phyloP scores from a whole-genome alignment of 306 rosid genomes.

The Medicago lupulina region DNA sequence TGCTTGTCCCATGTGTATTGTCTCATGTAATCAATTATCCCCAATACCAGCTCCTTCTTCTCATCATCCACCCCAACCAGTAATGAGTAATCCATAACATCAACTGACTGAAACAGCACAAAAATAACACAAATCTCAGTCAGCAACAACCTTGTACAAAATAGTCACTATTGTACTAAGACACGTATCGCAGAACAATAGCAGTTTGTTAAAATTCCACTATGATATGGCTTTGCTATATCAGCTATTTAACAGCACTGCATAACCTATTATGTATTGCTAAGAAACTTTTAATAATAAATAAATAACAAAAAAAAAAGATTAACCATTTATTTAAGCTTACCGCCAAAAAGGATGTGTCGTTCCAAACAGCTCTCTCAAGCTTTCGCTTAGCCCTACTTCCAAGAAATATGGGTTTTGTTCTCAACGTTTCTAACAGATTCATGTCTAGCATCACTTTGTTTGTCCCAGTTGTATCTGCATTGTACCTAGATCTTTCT shows the following conservation, averaged over 20 bases:
- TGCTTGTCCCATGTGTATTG: constrained; percentile 99
- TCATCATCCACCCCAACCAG: constrained; percentile 97
- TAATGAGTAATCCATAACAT: constrained; percentile 96
- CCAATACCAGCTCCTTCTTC: constrained; percentile 84
- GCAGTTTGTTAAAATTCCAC: neutral
- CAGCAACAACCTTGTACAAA: neutral
- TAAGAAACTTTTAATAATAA: neutral
- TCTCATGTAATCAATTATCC: constrained; percentile 97
- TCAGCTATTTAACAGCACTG: too few relatives aligned
- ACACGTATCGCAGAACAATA: neutral
- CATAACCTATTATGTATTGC: too few relatives aligned
- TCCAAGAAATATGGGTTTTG: constrained; percentile 94
- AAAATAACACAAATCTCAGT: neutral
- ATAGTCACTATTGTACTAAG: neutral
- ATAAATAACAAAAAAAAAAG: neutral
- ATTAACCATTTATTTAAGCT: constrained; percentile 35
- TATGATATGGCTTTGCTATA: neutral
- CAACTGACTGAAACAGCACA: constrained; percentile 69
- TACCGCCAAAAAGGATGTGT: constrained; percentile 91
- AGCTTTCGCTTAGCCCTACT: constrained; percentile 93
- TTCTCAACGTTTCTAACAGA: constrained; percentile 82
- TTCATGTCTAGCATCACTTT: constrained; percentile 94
- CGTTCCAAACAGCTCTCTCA: constrained; percentile 97
- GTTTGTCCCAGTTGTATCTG: constrained; percentile 80
- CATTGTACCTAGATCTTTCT: constrained; percentile 88